Percentiles rank a stretch among this genome's conserved stretches.
phyloP scores from a whole-genome alignment of 768 basidiomycete species.

The Albatrellus ellisii region DNA sequence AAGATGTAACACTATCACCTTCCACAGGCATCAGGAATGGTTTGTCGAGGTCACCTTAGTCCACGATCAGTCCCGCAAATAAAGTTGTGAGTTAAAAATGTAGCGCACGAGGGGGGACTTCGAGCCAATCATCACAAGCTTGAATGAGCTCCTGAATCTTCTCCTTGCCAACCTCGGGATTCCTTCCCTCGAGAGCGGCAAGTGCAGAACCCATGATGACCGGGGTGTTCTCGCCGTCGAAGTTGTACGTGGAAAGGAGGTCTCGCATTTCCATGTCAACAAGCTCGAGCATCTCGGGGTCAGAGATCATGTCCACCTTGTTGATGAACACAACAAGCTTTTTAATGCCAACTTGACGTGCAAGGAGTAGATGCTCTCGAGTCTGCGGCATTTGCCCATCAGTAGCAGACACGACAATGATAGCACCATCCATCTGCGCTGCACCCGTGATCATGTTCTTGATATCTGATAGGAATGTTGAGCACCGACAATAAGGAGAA shows the following conservation, averaged over 20 bases:
- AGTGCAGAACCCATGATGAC: conserved; percentile 96
- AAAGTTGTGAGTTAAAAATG: too few species aligned
- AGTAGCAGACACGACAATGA: conserved; percentile 94
- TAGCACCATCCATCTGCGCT: conserved; percentile 94
- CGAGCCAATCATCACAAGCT: conserved; percentile 90
- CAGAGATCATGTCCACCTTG: conserved; percentile 94
- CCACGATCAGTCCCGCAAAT: too few species aligned
- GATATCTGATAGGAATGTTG: conserved; percentile 43
- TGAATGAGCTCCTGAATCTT: conserved; percentile 77
- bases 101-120: conserved; percentile 81
- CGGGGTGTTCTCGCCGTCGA: conserved; percentile 96
- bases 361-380: conserved; percentile 92
- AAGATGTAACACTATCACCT: conserved; percentile 27
- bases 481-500: conserved; percentile 10
- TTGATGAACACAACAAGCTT: conserved; percentile 98
- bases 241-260: conserved; percentile 81
- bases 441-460: conserved; percentile 99
- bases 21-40: conserved; percentile 95
- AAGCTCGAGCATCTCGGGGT: conserved; percentile 97
- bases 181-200: conserved; percentile 82
- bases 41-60: conserved; percentile 87
- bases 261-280: conserved; percentile 99
- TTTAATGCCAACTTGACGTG: conserved; percentile 96
- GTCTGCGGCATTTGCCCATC: conserved; percentile 99
- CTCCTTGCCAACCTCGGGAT: conserved; percentile 62